Evolutionary conservation across 2,329 filamentous ascomycete species (phyloP).

Genomic region (Exutisphaerella laricina): DNA sequence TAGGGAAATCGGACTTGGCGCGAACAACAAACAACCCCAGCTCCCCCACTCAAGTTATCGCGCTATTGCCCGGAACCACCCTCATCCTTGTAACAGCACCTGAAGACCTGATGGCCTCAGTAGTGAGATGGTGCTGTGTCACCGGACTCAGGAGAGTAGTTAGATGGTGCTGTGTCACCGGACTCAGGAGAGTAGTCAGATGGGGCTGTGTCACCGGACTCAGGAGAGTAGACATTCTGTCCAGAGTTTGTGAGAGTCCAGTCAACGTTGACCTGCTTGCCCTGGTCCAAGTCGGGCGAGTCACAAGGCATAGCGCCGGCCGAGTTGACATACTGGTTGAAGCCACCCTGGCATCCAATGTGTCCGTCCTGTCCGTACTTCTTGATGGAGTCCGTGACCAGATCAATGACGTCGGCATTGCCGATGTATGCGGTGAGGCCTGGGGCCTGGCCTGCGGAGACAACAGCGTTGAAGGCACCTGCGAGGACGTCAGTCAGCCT

Average conservation of each 20-base stretch:
- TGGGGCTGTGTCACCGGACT: too few species aligned
- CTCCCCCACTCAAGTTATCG: too few species aligned
- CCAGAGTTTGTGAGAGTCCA: constrained; percentile 8
- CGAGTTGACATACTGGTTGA: constrained; percentile 6
- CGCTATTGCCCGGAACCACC: too few species aligned
- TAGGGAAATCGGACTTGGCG: too few species aligned
- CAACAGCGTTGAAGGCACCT: constrained; percentile 11
- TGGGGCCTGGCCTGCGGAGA: background rate
- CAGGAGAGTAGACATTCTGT: too few species aligned
- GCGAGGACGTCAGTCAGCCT: background rate
- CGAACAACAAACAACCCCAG: too few species aligned
- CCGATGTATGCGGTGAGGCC: constrained; percentile 3
- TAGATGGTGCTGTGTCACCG: too few species aligned
- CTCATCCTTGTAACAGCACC: too few species aligned
- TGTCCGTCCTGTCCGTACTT: background rate
- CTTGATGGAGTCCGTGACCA: constrained; percentile 10
- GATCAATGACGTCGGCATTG: constrained; percentile 13
- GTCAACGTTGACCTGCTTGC: constrained; percentile 8
- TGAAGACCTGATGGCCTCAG: too few species aligned
- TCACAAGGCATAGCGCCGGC: constrained; percentile 14
- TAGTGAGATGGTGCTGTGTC: too few species aligned
- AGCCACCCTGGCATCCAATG: constrained; percentile 8
- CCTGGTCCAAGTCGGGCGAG: background rate
- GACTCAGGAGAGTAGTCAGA: too few species aligned
- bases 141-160: too few species aligned